Conservation (phyloP, 352 stramenopile species). For the Globisporangium alternatum region DNA sequence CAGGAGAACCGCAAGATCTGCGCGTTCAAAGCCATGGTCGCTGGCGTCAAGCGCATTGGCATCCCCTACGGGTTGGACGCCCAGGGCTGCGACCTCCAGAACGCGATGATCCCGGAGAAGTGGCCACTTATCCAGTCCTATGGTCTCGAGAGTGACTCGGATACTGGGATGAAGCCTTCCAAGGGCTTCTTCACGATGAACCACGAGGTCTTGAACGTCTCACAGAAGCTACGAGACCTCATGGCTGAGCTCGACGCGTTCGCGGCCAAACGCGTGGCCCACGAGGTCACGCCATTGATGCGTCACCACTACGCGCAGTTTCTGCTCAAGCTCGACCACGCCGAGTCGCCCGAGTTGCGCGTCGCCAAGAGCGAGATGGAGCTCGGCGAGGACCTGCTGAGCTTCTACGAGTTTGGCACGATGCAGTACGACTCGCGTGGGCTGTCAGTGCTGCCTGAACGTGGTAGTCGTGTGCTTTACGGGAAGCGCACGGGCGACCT, state of each 20-base stretch:
- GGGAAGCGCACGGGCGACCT: conserved; percentile 40
- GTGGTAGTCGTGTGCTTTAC: conserved; percentile 62
- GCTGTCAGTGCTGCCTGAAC: conserved; percentile 21
- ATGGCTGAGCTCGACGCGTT: conserved; percentile 57
- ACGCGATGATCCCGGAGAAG: conserved; percentile 63
- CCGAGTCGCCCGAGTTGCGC: conserved; percentile 41
- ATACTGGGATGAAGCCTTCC: conserved; percentile 5
- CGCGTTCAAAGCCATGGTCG: conserved; percentile 66
- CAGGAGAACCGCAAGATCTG: conserved; percentile 66
- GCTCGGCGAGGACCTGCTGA: conserved; percentile 62
- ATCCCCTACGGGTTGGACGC: conserved; percentile 49
- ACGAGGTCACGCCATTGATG: conserved; percentile 54
- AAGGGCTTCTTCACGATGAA: conserved; percentile 82
- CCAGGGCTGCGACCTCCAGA: conserved; percentile 31
- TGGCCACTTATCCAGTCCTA: conserved; percentile 78
- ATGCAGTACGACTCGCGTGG: conserved; percentile 54
- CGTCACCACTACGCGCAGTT: conserved; percentile 64
- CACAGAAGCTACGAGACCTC: conserved; percentile 26
- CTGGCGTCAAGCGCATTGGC: conserved; percentile 38
- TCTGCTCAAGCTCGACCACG: conserved; percentile 64
- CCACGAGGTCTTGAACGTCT: conserved; percentile 60
- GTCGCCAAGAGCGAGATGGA: conserved; percentile 46
- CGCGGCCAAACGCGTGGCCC: conserved; percentile 43
- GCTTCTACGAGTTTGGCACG: conserved; percentile 80
- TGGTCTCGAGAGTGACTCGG: conserved; percentile 36